Evolutionary conservation across 139 green algal genomes (phyloP), one percentile per base, ranked within the genome.

Genomic region (Penium margaritaceum): DNA sequence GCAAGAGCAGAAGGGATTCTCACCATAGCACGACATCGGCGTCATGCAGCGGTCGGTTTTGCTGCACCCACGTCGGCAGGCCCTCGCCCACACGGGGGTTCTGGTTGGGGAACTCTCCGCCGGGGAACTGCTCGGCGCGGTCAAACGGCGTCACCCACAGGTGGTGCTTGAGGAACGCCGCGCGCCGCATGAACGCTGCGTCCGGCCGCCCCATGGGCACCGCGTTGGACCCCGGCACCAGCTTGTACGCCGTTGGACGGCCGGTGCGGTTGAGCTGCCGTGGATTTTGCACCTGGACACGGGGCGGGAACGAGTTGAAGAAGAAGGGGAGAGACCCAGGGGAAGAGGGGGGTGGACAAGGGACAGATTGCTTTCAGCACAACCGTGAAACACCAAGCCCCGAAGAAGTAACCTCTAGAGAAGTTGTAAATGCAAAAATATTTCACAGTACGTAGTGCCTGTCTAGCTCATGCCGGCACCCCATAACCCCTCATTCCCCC

Each of bases 11-110:
- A n/a, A n/a, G n/a, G n/a, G n/a, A n/a, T n/a, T n/a, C 74, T 30
- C 35, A 81, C 89, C 90, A 96, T n/a, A 95, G 53, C 61, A 95
- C 89, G 12, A 86, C 82, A 73, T 93, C 87, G 24, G 76, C 63
- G 35, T 85, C 79, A 21, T 66, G 37, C 32, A 94, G 77, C 2
- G 54, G 41, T 37, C 74, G 61, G 81, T 95, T 79, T 76, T 87
- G 81, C 44, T 65, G 29, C 27, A 80, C 35, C 75, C 75, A 82
- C n/a, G 54, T 51, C 7, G 57, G 29, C 27, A 81, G 54, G 34
- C 74, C 74, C 4, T 81, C 74, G 24, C 74, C 74, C 6, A 81
- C 27, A 32, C 60, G 39, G 3, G 60, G 47, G 62, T 69, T 78
- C 73, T 83, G 76, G 65, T 83, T 83, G 30, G 74, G 76, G 37